Percentiles rank a stretch among this genome's conserved stretches.
These are phyloP conservation scores for Rostrohypoxylon terebratum DNA, from an alignment of 495 filamentous ascomycete species.

Conservation along the genomic window DNA sequence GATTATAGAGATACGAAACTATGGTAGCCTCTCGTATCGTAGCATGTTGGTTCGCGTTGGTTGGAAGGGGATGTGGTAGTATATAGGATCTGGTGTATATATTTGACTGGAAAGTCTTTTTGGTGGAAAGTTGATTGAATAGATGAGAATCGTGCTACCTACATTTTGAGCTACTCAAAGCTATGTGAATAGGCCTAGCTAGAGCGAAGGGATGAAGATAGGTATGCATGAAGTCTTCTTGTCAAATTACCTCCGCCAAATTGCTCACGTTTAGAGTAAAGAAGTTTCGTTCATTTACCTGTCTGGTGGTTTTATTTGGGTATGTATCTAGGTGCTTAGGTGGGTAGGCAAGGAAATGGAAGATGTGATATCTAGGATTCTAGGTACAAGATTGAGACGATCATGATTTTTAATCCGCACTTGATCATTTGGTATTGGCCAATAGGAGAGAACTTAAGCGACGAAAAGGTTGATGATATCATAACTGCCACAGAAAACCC, in stretches of 20 bases:
- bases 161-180: neutral
- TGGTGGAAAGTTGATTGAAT: neutral
- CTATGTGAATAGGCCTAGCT: too few relatives aligned
- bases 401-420: neutral
- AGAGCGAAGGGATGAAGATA: neutral
- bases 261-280: too few relatives aligned
- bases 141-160: neutral
- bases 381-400: neutral
- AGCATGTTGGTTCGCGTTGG: neutral
- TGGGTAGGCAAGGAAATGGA: neutral
- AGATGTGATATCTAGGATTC: neutral
- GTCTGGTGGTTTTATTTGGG: too few relatives aligned
- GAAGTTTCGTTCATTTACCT: too few relatives aligned
- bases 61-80: conserved; percentile 5
- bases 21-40: neutral
- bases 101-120: neutral
- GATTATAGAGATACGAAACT: conserved; percentile 15
- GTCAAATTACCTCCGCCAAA: too few relatives aligned
- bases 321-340: neutral
- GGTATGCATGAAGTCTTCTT: too few relatives aligned
- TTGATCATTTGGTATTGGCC: neutral
- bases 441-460: neutral
- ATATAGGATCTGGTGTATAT: conserved; percentile 25
- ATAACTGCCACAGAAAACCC: neutral
- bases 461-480: neutral